phyloP scores from a whole-genome alignment of 75 land plant genomes.

The Picea sitchensis region DNA sequence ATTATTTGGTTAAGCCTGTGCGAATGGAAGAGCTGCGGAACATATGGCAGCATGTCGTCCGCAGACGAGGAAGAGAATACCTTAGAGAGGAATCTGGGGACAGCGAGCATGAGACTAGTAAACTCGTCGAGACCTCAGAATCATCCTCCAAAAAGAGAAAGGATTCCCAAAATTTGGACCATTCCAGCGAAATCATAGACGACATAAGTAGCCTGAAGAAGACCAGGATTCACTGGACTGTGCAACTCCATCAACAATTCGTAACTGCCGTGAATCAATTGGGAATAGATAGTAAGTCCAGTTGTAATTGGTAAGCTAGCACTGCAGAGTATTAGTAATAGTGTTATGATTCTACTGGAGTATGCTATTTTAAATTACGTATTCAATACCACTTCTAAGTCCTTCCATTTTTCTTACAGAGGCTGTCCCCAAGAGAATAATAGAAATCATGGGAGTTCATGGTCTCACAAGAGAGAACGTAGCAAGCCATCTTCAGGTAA shows the following conservation, averaged over 20 bases:
- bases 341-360: too few relatives aligned
- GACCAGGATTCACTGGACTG: conserved; percentile 24
- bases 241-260: conserved; percentile 26
- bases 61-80: conserved; percentile 25
- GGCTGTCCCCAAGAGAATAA: conserved; percentile 91
- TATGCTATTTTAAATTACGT: too few relatives aligned
- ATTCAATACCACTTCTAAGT: too few relatives aligned
- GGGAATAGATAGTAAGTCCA: conserved; percentile 26
- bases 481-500: conserved; percentile 94
- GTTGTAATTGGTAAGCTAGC: too few relatives aligned
- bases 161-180: not conserved
- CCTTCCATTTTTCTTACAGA: conserved; percentile 37
- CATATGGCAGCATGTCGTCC: conserved; percentile 97
- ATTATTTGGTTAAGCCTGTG: conserved; percentile 91
- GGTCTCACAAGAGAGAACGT: conserved; percentile 94
- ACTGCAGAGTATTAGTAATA: too few relatives aligned
- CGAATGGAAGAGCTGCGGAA: conserved; percentile 93
- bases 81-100: not conserved
- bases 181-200: not conserved
- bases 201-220: conserved; percentile 30
- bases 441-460: conserved; percentile 88
- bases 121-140: conserved; percentile 8
- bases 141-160: too few relatives aligned
- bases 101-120: conserved; percentile 4
- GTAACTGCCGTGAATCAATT: conserved; percentile 22